Evolutionary conservation across 2,329 filamentous ascomycete species (phyloP), one percentile per base, ranked within the genome.

Genomic region (Calonectria multiphialidica): DNA sequence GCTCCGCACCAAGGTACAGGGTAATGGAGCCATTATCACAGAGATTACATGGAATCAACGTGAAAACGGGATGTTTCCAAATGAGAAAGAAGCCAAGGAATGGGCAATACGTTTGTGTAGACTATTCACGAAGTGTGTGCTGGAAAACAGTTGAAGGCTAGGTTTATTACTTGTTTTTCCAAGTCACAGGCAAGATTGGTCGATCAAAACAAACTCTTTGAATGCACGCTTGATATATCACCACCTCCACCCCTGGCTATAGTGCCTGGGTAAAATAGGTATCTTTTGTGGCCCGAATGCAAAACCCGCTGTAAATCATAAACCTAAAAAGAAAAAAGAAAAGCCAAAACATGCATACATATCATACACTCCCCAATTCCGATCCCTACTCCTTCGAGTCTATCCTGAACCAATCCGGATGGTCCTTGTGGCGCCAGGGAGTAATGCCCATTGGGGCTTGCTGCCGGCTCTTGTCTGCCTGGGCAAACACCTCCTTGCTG

Each of bases 381-480:
- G 30, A 50, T 37, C 9, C n/a, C 35, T 40, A 68, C 70, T 57
- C 68, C 67, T 81, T 78, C 59, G 71, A 64, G 66, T 84, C 82
- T 74, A 82, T 74, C 55, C 76, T 82, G 71, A 88, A 86, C 90
- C 91, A 93, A 73, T 90, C 86, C 2, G 91, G 90, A 68, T 92
- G 86, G 42, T 93, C 89, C 67, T 85, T 87, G 23, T 90, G 86
- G 59, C 85, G 86, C 91, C 91, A 93, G 2, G 88, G 87, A 75
- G 87, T 89, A 74, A 93, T 91, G 5, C 87, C 89, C 63, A 86
- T 85, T 0, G 89, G 88, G 50, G 91, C 88, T 45, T 88, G 86
- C 66, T 87, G 83, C 21, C 87, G 87, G 76, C 90, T 92, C 76
- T 88, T 86, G 47, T 81, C 84, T 2, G 87, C 89, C 69, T 88